A percentile compares a stretch with the other conserved stretches of the same genome.
Conservation (phyloP, 1,284 basidiomycete genomes). For the Rhodotorula sp. region DNA sequence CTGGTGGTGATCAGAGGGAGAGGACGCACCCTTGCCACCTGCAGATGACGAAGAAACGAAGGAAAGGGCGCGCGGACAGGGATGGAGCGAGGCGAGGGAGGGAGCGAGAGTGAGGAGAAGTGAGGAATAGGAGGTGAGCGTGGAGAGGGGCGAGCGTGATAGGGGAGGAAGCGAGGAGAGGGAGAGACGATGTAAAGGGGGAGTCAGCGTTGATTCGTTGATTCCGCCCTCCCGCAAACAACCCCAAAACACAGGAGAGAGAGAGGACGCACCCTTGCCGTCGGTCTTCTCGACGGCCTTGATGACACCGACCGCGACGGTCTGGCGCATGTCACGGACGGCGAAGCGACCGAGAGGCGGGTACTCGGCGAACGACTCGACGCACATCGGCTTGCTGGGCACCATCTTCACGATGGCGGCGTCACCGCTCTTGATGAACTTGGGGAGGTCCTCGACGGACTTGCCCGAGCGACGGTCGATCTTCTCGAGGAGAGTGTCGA, state of each 20-base stretch:
- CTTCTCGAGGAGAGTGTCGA: constrained; percentile 89
- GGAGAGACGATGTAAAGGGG: too few species aligned
- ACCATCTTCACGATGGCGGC: constrained; percentile 81
- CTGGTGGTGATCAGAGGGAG: background rate
- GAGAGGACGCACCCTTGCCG: constrained; percentile 58
- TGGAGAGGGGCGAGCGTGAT: too few species aligned
- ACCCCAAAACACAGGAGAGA: too few species aligned
- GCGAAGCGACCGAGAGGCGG: constrained; percentile 98
- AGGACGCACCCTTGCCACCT: constrained; percentile 58
- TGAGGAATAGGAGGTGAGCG: too few species aligned
- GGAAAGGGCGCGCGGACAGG: too few species aligned
- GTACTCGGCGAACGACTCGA: constrained; percentile 62
- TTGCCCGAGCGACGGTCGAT: constrained; percentile 98
- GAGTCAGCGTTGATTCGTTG: too few species aligned
- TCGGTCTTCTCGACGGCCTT: constrained; percentile 82
- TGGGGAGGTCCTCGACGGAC: constrained; percentile 81
- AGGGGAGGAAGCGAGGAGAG: too few species aligned
- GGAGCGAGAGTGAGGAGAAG: too few species aligned
- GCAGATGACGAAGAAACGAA: too few species aligned
- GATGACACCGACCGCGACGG: constrained; percentile 95
- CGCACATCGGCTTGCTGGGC: constrained; percentile 79
- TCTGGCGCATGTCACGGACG: constrained; percentile 64
- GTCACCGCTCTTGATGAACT: constrained; percentile 93
- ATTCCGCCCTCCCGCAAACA: too few species aligned
- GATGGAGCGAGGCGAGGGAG: too few species aligned